Base-by-base conservation (phyloP, 2,329 filamentous ascomycete genomes). In the Sclerotinia trifoliorum region DNA sequence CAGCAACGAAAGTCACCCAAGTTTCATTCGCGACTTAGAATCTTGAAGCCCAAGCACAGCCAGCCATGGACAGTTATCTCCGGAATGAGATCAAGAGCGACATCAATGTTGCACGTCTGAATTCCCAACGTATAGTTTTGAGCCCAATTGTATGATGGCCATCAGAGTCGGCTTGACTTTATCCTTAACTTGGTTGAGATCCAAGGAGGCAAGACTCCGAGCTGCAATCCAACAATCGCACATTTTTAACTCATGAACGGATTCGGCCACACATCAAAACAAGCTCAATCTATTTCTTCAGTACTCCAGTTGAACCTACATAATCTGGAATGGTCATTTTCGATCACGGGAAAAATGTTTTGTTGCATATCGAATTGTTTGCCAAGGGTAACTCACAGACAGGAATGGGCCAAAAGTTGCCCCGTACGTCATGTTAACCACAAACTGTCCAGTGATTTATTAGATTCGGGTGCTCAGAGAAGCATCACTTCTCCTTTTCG, bases 51-150 rank as follows among this genome's bases (percentile, higher is more conserved):
- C 44, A 49, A 17, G 39, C 39, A 42, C 39, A 15, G 48, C 26
- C 32, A 7, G 48, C 35, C 32, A 7, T 65, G 26, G 65, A 42
- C 39, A 42, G 39, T 13, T 62, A 63, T 70, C 61, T n/a, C 68
- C 64, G 65, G 63, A 46, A 70, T 67, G 35, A 44, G 39, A 42
- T 57, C 54, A 39, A n/a, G 11, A 24, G 56, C 29, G 55, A 7
- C 24, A n/a, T 62, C 70, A 69, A 72, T 58, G n/a, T 58, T 58
- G 55, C 55, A 58, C 35, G n/a, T 58, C 55, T 58, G 3, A 11
- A 44, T 26, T 26, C 55, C 44, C 55, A 58, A 58, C 55, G 19
- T 10, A 26, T 19, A n/a, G 15, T 15, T 26, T 58, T 24, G n/a
- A 21, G 32, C n/a, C 35, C 55, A 42, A 57, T 13, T 35, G 21